phyloP scores from a whole-genome alignment of 2,329 filamentous ascomycete genomes.

The Calonectria pteridis region DNA sequence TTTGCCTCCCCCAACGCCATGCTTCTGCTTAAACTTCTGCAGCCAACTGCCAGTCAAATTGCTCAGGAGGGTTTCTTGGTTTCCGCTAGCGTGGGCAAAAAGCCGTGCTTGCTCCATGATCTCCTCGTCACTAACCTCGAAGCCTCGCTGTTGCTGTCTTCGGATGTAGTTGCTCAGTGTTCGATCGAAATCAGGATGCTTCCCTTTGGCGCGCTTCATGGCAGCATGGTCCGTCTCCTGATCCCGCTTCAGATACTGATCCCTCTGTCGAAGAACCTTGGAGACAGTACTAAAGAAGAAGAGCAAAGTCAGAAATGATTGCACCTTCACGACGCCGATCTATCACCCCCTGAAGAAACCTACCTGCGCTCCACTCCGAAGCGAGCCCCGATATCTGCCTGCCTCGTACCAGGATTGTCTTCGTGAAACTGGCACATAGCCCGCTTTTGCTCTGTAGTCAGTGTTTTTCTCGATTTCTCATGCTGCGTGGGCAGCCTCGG shows the following conservation, averaged over 20 bases:
- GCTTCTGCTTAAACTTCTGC: conserved; percentile 95
- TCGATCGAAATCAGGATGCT: conserved; percentile 90
- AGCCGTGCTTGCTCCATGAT: conserved; percentile 87
- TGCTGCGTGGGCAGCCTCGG: conserved; percentile 52
- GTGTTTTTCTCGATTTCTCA: conserved; percentile 82
- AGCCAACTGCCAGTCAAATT: conserved; percentile 84
- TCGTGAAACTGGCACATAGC: conserved; percentile 95
- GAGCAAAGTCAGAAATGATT: conserved; percentile 39
- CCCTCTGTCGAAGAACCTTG: conserved; percentile 93
- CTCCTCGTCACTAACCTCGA: conserved; percentile 80
- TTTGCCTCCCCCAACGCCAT: conserved; percentile 67
- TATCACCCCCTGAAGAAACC: conserved; percentile 37
- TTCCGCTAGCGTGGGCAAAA: conserved; percentile 78
- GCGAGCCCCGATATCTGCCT: conserved; percentile 94
- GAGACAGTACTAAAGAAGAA: conserved; percentile 84
- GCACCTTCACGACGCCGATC: conserved; percentile 27
- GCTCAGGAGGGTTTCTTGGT: conserved; percentile 78
- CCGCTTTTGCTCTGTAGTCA: conserved; percentile 91
- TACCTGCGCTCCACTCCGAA: conserved; percentile 99
- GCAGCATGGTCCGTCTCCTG: conserved; percentile 74
- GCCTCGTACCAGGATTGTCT: conserved; percentile 89
- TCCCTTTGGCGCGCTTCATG: conserved; percentile 85
- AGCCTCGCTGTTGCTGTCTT: conserved; percentile 82
- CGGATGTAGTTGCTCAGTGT: conserved; percentile 89
- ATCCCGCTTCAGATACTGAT: conserved; percentile 92